Evolutionary conservation across 257 asterid species (phyloP), one percentile per base, ranked within the genome.

Genomic region (Lavandula angustifolia): DNA sequence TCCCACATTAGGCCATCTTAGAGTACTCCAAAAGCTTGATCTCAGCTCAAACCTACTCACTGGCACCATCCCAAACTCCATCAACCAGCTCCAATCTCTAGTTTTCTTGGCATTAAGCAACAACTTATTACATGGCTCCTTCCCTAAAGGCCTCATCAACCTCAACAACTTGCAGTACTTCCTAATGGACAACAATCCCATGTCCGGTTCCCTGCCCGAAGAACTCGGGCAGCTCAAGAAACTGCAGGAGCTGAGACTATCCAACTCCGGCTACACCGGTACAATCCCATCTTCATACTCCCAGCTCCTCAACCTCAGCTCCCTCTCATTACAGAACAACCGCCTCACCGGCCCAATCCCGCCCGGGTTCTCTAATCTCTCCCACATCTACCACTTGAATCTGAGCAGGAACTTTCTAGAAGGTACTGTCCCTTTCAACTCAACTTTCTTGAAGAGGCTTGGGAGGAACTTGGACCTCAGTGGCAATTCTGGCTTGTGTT

Each of bases 381-480:
- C 87, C 6, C 92, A 50, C 54, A 78, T 87, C 11, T 90, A 83
- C 65, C 97, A 90, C 81, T 17, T 90, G 85, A 90, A 90, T 29
- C 18, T 90, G 75, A 90, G 97, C 81, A 79, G 92, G 66, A 90
- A 90, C 68, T 78, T 78, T 17, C 85, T 90, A 7, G 79, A 64
- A 29, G 97, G 96, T 0, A 75, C 78, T 6, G 87, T 85, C 0
- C 96, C 97, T 17, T 90, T 90, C 73, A 78, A 82, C 75, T 73
- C 88, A 54, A 79, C 82, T 34, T 90, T 87, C 83, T 60, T 90
- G 59, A 80, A 58, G 62, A 82, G 96, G 75, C 78, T 90, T 2
- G 97, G 97, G 9, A 83, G 64, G 66, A 90, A 90, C 54, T 53
- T 90, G 81, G 97, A 90, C 87, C 78, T 90, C 12, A 84, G 89